Conservation (phyloP, 805 yeast genomes). For the Schizosaccharomyces octosporus region DNA sequence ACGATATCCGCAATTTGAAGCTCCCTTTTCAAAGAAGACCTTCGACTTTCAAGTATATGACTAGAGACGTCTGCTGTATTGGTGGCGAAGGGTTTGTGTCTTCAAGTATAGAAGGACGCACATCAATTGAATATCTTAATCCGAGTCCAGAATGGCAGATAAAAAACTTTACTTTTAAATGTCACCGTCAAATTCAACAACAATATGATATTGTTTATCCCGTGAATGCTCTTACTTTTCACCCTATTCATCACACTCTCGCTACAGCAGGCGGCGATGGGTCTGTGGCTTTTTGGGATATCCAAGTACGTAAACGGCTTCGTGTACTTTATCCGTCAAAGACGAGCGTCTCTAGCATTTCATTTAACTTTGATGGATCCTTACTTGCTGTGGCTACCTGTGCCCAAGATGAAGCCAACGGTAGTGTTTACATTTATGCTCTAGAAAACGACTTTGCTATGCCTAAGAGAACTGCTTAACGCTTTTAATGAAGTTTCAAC, state of each 20-base stretch:
- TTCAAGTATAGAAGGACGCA: slow-evolving; percentile 62
- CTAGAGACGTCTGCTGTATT: slow-evolving; percentile 28
- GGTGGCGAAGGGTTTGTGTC: slow-evolving; percentile 24
- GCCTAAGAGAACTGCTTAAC: not conserved
- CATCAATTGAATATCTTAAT: slow-evolving; percentile 44
- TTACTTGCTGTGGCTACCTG: slow-evolving; percentile 18
- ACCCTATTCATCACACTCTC: slow-evolving; percentile 17
- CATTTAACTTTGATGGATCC: slow-evolving; percentile 13
- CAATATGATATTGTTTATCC: slow-evolving; percentile 28
- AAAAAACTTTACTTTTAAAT: slow-evolving; percentile 51
- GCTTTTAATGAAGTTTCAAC: not conserved
- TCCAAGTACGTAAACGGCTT: slow-evolving; percentile 20
- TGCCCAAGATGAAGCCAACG: not conserved
- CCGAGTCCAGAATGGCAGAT: slow-evolving; percentile 19
- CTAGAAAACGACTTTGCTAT: not conserved
- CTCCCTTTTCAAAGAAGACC: slow-evolving; percentile 29
- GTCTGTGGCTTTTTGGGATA: slow-evolving; percentile 27
- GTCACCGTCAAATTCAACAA: slow-evolving; percentile 32
- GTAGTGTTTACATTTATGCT: not conserved
- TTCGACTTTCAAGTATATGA: slow-evolving; percentile 43
- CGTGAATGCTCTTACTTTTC: slow-evolving; percentile 25
- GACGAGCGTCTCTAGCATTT: slow-evolving; percentile 21
- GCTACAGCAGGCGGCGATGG: slow-evolving; percentile 32
- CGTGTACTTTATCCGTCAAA: slow-evolving; percentile 17
- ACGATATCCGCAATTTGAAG: slow-evolving; percentile 26